A percentile compares a stretch with the other conserved stretches of the same genome.
These are phyloP conservation scores for Monosporozyma aquatica DNA, from an alignment of 805 yeast species.

Conservation along the genomic window DNA sequence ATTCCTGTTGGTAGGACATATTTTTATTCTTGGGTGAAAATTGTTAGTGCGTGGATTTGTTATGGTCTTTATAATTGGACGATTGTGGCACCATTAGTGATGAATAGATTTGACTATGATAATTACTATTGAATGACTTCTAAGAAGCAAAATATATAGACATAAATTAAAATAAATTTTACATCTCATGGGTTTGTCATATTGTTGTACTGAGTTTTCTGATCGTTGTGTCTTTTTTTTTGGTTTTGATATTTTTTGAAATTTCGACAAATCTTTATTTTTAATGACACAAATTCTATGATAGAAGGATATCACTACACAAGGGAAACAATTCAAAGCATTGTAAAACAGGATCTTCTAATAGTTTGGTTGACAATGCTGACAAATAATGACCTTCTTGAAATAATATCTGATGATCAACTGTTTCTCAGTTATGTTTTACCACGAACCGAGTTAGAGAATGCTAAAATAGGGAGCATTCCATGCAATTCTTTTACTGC, in stretches of 20 bases:
- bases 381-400: conserved; percentile 1
- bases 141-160: not conserved
- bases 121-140: conserved; percentile 11
- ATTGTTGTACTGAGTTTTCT: no score
- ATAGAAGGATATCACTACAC: no score
- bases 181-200: no score
- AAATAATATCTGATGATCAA: conserved; percentile 16
- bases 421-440: conserved; percentile 6
- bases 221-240: not conserved
- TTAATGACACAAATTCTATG: not conserved
- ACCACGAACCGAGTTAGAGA: conserved; percentile 1
- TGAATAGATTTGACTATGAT: conserved; percentile 63
- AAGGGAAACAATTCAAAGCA: no score
- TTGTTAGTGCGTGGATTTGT: conserved; percentile 87
- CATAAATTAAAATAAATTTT: not conserved
- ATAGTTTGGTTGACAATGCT: no score
- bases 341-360: no score
- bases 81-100: conserved; percentile 80
- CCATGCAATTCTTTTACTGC: conserved; percentile 55
- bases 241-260: not conserved
- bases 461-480: conserved; percentile 18
- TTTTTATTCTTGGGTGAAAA: conserved; percentile 91
- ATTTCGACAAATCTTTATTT: no score
- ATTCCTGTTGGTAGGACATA: conserved; percentile 96
- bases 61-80: conserved; percentile 84